Evolutionary conservation across 495 filamentous ascomycete species (phyloP).

Genomic region (Neurospora sublineolata): DNA sequence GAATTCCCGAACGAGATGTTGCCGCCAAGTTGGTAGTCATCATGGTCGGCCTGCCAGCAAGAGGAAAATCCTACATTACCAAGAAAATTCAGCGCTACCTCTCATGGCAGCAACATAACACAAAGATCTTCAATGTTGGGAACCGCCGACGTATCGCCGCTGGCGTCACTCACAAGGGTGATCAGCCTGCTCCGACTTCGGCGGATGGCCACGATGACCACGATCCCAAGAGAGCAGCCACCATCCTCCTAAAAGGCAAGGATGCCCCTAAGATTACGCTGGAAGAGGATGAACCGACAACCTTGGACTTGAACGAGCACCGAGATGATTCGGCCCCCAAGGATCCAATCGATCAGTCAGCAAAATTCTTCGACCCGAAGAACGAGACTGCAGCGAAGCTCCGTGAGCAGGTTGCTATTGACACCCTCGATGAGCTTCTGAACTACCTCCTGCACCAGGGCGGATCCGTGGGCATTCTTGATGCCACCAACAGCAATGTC

Average conservation of each 20-base stretch:
- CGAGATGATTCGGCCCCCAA: slow-evolving; percentile 3
- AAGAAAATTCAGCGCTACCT: slow-evolving; percentile 94
- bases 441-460: slow-evolving; percentile 72
- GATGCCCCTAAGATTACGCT: slow-evolving; percentile 24
- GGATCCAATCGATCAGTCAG: slow-evolving; percentile 71
- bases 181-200: slow-evolving; percentile 14
- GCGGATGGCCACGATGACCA: slow-evolving; percentile 18
- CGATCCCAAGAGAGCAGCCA: slow-evolving; percentile 28
- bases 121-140: slow-evolving; percentile 92
- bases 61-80: slow-evolving; percentile 96
- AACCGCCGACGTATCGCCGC: slow-evolving; percentile 75
- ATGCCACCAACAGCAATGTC: slow-evolving; percentile 93
- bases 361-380: slow-evolving; percentile 85
- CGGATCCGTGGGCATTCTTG: slow-evolving; percentile 93
- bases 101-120: slow-evolving; percentile 94
- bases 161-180: slow-evolving; percentile 29
- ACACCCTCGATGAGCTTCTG: slow-evolving; percentile 82
- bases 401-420: slow-evolving; percentile 81
- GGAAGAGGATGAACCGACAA: slow-evolving; percentile 20
- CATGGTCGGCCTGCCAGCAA: slow-evolving; percentile 91
- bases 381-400: slow-evolving; percentile 74
- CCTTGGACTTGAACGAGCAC: slow-evolving; percentile 21
- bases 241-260: slow-evolving; percentile 36
- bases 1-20: slow-evolving; percentile 83
- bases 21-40: slow-evolving; percentile 93